These are phyloP conservation scores for Dictyostelium intermedium DNA, from an alignment of 78 protist genomes.

Conservation along the genomic window DNA sequence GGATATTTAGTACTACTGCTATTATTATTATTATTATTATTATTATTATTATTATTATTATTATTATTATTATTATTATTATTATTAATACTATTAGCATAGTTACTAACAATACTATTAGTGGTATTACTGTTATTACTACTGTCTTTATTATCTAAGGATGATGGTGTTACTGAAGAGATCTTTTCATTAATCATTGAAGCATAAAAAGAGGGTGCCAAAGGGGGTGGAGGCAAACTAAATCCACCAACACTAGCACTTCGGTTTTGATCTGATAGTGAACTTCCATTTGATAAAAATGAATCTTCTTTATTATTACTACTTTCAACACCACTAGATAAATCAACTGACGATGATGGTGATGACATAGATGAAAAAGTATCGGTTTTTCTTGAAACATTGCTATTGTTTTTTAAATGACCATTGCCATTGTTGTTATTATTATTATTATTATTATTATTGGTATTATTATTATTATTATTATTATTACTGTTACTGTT, in stretches of 20 bases:
- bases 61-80: neutral
- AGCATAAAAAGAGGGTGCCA: neutral
- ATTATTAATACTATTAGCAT: neutral
- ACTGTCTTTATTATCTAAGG: neutral
- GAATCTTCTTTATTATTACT: neutral
- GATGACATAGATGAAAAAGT: neutral
- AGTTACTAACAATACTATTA: neutral
- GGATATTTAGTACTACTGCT: neutral
- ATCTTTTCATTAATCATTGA: neutral
- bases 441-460: neutral
- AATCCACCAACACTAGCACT: neutral
- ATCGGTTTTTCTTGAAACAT: neutral
- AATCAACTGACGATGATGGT: neutral
- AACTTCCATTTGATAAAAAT: neutral
- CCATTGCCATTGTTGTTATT: neutral
- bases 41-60: neutral
- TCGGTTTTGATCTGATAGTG: neutral
- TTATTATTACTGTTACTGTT: neutral
- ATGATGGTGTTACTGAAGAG: neutral
- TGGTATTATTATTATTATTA: neutral
- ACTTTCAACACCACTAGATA: neutral
- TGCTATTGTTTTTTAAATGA: neutral
- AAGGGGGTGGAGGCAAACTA: constrained; percentile 22
- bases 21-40: neutral
- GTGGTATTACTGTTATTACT: neutral